Base-by-base conservation (phyloP, 1,139 yeast species). In the Yamadazyma buinensis region DNA sequence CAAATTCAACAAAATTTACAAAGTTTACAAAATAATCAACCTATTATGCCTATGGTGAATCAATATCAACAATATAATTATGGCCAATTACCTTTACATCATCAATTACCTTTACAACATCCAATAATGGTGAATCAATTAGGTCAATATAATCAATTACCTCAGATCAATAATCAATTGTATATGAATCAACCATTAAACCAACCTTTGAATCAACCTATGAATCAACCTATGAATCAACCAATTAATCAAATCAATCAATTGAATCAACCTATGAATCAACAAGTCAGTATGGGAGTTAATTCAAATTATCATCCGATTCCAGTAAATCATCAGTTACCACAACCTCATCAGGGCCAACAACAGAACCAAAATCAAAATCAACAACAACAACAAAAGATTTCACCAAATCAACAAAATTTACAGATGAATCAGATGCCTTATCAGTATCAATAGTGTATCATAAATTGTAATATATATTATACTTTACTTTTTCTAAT, bases 81-180 rank as follows among this genome's bases (percentile, higher is more conserved):
- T 17, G 12, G 18, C 14, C 30, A 25, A 26, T 21, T 36, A 8
- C 40, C 40, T 5, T 26, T 33, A 23, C 40, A 33, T 18, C 40
- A 33, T 18, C 40, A 37, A 19, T 23, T 36, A n/a, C 39, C 39
- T 9, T 7, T 36, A 10, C 39, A 36, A 23, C 39, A 32, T 17
- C 39, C 39, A 21, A 32, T 36, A 4, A 36, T 36, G 39, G 33
- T 32, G 2, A 36, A 36, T 21, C 35, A 36, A 23, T 31, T 35
- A 14, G 34, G 35, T 11, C 39, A 33, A 29, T 30, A 29, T 15
- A 15, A 21, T 21, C 38, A 35, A 32, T 23, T 36, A 10, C 35
- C 35, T 7, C 32, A 28, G 14, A 11, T 33, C 4, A 36, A 35
- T 19, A 36, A 34, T 30, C 40, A 37, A 28, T 27, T 36, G 25